Evolutionary conservation across 208 protist genomes (phyloP), one percentile per base, ranked within the genome.

Genomic region (Phytomonas sp.): DNA sequence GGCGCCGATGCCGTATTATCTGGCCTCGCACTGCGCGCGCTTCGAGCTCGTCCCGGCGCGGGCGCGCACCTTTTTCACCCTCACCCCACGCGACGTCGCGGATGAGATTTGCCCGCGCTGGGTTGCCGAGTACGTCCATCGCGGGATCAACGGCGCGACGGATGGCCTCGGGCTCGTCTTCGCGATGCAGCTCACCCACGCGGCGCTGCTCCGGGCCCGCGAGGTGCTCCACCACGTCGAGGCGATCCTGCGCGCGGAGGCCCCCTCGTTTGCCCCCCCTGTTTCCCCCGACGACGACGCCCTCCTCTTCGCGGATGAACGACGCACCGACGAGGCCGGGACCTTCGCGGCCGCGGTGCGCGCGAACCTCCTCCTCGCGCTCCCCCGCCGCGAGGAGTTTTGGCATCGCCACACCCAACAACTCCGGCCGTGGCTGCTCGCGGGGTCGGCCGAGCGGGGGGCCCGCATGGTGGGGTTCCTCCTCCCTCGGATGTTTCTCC

Each of bases 331-430:
- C 30, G 72, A 78, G 26, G 32, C 30, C 26, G 75, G 59, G 0
- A 33, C 61, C n/a, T 46, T 63, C 51, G 59, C 62, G 26, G 85
- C 85, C 23, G 78, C 88, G 60, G 79, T 96, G 28, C 86, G 82
- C 17, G 68, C 79, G 20, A 70, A 84, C 51, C 74, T 96, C 3
- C 72, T 87, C 26, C 76, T 79, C 7, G 75, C 83, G 29, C 66
- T 96, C 66, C 91, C 91, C 28, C 75, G 83, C 40, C 84, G 87
- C 53, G 88, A 96, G 74, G 91, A 96, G 71, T 96, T 96, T 75
- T 96, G 91, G 88, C 91, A 96, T 65, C 88, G 91, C 67, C 87
- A 94, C 81, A 94, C 91, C 4, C 91, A 96, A 77, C 91, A 96
- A 60, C 63, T 96, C 26, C 88, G 93, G 62, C 85, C 78, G 8